These are phyloP conservation scores for Tylopilus sp. DNA, from an alignment of 768 basidiomycete genomes.

Conservation along the genomic window DNA sequence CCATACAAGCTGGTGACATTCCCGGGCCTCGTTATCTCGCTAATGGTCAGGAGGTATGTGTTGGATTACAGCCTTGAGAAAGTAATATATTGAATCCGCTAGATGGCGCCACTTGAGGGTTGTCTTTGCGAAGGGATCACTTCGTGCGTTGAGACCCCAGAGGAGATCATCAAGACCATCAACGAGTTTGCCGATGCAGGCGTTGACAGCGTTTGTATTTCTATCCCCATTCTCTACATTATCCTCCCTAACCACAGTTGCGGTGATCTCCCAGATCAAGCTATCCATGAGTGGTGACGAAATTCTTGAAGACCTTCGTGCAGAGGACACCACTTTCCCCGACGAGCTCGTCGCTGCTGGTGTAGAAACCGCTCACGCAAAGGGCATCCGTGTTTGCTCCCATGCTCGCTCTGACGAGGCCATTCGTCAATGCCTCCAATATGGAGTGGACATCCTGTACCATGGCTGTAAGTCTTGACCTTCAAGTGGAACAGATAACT, in stretches of 20 bases:
- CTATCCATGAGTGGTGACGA: conserved; percentile 38
- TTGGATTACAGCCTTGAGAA: background rate
- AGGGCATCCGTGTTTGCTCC: conserved; percentile 36
- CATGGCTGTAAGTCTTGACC: conserved; percentile 20
- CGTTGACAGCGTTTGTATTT: conserved; percentile 18
- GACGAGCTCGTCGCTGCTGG: conserved; percentile 34
- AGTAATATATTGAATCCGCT: background rate
- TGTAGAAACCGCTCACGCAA: conserved; percentile 34
- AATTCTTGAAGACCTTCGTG: conserved; percentile 32
- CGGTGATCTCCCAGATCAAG: conserved; percentile 24
- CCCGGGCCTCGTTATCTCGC: conserved; percentile 37
- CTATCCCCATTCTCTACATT: background rate
- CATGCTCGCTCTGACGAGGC: conserved; percentile 36
- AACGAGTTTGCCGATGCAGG: conserved; percentile 25
- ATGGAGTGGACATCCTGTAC: conserved; percentile 34
- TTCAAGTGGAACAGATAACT: background rate
- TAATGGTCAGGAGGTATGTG: conserved; percentile 32
- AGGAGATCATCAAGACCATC: conserved; percentile 29
- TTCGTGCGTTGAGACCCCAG: conserved; percentile 25
- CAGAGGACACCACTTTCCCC: conserved; percentile 34
- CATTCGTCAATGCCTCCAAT: conserved; percentile 34
- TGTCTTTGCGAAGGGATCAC: conserved; percentile 34
- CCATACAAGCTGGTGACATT: conserved; percentile 34
- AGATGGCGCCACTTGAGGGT: conserved; percentile 33
- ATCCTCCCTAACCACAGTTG: background rate